Conservation (phyloP, 352 stramenopile species). For the Globisporangium yorkense region DNA sequence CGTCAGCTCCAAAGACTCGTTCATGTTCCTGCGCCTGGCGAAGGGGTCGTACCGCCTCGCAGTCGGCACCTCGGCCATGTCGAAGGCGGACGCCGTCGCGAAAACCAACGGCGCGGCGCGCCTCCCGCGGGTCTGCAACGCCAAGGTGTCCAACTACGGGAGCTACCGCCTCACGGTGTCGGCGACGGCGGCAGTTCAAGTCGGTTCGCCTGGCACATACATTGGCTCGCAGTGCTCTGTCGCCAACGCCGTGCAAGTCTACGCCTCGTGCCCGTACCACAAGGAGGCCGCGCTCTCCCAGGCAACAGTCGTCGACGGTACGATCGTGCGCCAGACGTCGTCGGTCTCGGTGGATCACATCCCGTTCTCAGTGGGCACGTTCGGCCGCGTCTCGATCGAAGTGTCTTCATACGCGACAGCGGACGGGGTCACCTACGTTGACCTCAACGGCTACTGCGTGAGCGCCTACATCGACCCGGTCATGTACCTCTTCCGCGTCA, state of each 20-base stretch:
- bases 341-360: slow-evolving; percentile 56
- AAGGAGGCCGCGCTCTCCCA: slow-evolving; percentile 30
- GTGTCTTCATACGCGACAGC: slow-evolving; percentile 45
- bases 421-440: slow-evolving; percentile 28
- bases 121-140: slow-evolving; percentile 36
- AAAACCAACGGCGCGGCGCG: slow-evolving; percentile 36
- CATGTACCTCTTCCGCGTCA: slow-evolving; percentile 50
- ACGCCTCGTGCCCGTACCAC: slow-evolving; percentile 50
- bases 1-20: slow-evolving; percentile 46
- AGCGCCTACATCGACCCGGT: slow-evolving; percentile 64
- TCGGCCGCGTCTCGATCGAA: slow-evolving; percentile 55
- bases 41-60: slow-evolving; percentile 53
- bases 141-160: slow-evolving; percentile 53
- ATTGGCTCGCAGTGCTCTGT: slow-evolving; percentile 56
- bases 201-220: slow-evolving; percentile 34
- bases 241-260: slow-evolving; percentile 21
- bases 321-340: slow-evolving; percentile 35
- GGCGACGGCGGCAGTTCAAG: slow-evolving; percentile 24
- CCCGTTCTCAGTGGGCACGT: slow-evolving; percentile 36
- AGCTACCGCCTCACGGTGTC: slow-evolving; percentile 60
- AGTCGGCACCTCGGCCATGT: slow-evolving; percentile 49
- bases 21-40: slow-evolving; percentile 29
- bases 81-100: slow-evolving; percentile 24
- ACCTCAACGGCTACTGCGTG: slow-evolving; percentile 60
- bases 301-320: slow-evolving; percentile 35